A percentile compares a stretch with the other conserved stretches of the same genome.
Conservation (phyloP, 78 protist species). For the Neovahlkampfia damariscottae region DNA sequence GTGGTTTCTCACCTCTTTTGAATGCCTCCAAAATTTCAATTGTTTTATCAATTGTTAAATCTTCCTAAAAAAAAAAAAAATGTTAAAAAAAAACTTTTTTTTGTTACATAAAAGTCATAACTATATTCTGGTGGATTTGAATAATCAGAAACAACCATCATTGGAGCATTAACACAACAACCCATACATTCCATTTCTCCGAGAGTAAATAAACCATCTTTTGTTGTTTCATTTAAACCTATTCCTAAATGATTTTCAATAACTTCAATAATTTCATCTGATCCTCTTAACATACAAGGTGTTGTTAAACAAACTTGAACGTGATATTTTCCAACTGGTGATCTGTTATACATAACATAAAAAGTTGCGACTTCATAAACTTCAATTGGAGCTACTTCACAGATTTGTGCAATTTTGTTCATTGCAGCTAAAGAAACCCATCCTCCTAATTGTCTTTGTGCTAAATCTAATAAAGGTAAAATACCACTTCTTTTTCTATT, state of each 20-base stretch:
- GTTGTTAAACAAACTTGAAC: constrained; percentile 57
- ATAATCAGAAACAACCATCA: constrained; percentile 52
- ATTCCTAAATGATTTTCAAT: constrained; percentile 39
- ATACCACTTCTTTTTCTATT: constrained; percentile 61
- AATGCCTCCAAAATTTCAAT: background rate
- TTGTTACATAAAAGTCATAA: background rate
- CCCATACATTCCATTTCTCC: constrained; percentile 96
- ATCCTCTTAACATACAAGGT: constrained; percentile 91
- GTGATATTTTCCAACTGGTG: constrained; percentile 32
- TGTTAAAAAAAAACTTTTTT: background rate
- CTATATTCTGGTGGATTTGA: background rate
- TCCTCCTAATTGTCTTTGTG: constrained; percentile 88
- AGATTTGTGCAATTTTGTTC: constrained; percentile 72
- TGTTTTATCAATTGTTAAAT: background rate
- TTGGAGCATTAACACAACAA: constrained; percentile 94
- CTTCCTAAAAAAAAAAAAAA: too few species aligned
- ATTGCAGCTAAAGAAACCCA: constrained; percentile 91
- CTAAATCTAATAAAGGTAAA: constrained; percentile 78
- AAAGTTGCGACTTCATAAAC: constrained; percentile 92
- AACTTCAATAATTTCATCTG: constrained; percentile 40
- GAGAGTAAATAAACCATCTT: constrained; percentile 68
- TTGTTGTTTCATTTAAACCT: constrained; percentile 42
- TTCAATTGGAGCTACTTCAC: constrained; percentile 75
- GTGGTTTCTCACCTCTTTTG: background rate
- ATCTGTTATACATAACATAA: constrained; percentile 89